Evolutionary conservation across 1,284 basidiomycete species (phyloP), one percentile per base, ranked within the genome.

Genomic region (Sporisorium reilianum): DNA sequence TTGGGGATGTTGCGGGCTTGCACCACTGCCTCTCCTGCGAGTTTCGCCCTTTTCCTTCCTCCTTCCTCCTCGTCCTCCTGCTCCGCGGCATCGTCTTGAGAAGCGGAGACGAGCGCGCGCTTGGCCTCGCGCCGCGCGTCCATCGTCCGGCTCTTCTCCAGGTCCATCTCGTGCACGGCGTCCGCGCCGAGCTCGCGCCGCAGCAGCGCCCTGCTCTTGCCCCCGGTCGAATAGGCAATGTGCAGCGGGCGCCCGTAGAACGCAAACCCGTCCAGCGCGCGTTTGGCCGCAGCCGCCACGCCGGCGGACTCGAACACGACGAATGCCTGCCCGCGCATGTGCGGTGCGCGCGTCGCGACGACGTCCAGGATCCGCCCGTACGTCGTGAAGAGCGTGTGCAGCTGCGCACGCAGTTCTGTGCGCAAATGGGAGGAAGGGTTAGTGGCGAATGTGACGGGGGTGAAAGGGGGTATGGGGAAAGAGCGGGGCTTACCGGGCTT

Each of bases 321-420:
- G 85, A 97, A 99, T 1, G 96, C 96, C 86, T 97, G 95, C 2
- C 96, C 96, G 69, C 93, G 90, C 90, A 95, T 95, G 82, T 91
- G 92, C 57, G 89, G 86, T 75, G 88, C 90, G 84, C 97, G 95
- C 45, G 92, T 91, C n/a, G 96, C 95, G 55, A 98, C 90, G 54
- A 99, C 90, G 85, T 99, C 96, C 86, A 98, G 89, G 49, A 99
- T 88, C 83, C 91, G 91, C 79, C 96, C 96, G 86, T 97, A 94
- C 25, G 94, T 92, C 14, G 91, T 91, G 87, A 99, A 99, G 56
- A 99, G 90, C 26, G 91, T 90, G 84, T 92, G 94, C 1, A 99
- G 89, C 86, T 95, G 92, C 5, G 87, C 86, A 50, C 90, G 89
- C 12, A 98, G 88, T 86, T 99, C 96, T 86, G 79, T 22, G 28